Evolutionary conservation across 176 grass and related monocot genomes (phyloP).

Genomic region (Thalia dealbata): DNA sequence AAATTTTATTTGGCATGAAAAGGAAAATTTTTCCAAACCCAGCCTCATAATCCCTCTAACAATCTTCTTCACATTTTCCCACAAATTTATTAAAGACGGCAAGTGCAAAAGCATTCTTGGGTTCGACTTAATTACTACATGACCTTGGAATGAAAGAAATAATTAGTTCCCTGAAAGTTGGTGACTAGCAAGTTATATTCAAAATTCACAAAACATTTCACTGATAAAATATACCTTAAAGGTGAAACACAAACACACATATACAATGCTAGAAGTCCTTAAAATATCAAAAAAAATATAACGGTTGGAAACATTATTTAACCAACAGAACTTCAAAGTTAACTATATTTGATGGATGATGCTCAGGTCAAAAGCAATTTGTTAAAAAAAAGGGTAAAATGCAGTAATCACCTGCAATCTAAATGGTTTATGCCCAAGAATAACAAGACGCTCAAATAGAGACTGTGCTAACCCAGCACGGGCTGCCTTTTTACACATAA

Average conservation of each 20-base stretch:
- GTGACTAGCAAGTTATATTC: background rate
- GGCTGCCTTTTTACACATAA: slow-evolving; percentile 99
- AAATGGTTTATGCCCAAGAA: slow-evolving; percentile 96
- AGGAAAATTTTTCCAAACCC: background rate
- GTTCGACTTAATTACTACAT: background rate
- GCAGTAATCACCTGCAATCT: slow-evolving; percentile 65
- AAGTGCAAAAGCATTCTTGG: too few relatives aligned
- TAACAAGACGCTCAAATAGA: slow-evolving; percentile 92
- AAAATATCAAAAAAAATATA: background rate
- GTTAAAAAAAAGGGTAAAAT: background rate
- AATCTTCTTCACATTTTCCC: too few relatives aligned
- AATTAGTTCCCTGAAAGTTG: background rate
- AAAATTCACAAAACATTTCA: background rate
- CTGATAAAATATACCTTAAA: background rate
- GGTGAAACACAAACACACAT: too few relatives aligned
- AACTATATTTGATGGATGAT: background rate
- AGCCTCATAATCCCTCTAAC: background rate
- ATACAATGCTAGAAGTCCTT: background rate
- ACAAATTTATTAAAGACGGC: background rate
- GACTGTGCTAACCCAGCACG: slow-evolving; percentile 92
- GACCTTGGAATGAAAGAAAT: background rate
- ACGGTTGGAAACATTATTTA: background rate
- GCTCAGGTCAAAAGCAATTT: background rate
- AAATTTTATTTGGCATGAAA: background rate
- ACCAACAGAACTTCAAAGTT: background rate